Conservation (phyloP, 139 green algal genomes). For the Spirogloea muscicola region DNA sequence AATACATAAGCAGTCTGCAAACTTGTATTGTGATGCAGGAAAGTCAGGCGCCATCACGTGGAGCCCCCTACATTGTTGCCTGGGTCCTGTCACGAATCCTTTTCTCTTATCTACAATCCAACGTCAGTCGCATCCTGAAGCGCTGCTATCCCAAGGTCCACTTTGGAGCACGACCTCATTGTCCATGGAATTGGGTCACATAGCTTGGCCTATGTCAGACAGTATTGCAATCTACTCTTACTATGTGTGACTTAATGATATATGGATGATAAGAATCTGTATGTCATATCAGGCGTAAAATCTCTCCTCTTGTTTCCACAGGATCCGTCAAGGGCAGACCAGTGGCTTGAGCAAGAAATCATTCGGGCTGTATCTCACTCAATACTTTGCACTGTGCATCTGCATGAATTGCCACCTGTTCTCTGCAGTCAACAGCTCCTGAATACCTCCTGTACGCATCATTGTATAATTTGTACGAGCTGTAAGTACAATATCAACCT, state of each 20-base stretch:
- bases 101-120: constrained; percentile 16
- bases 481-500: too few relatives aligned
- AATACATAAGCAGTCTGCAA: too few relatives aligned
- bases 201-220: background rate
- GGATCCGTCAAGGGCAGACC: constrained; percentile 63
- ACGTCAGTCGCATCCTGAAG: constrained; percentile 8
- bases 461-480: too few relatives aligned
- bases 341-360: constrained; percentile 83
- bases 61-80: background rate
- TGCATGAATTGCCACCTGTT: too few relatives aligned
- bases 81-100: constrained; percentile 6
- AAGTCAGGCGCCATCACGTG: too few relatives aligned
- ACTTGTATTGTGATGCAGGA: too few relatives aligned
- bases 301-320: constrained; percentile 9
- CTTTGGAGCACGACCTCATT: background rate
- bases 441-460: too few relatives aligned
- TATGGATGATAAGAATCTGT: too few relatives aligned
- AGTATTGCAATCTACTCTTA: background rate
- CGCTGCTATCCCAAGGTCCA: constrained; percentile 22
- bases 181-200: background rate
- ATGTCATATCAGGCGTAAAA: background rate
- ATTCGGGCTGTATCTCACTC: constrained; percentile 31
- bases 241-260: too few relatives aligned
- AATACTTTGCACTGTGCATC: too few relatives aligned
- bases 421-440: too few relatives aligned